Percentiles rank a stretch among this genome's conserved stretches.
phyloP scores from a whole-genome alignment of 1,284 basidiomycete genomes.

The Tranzscheliella williamsii region DNA sequence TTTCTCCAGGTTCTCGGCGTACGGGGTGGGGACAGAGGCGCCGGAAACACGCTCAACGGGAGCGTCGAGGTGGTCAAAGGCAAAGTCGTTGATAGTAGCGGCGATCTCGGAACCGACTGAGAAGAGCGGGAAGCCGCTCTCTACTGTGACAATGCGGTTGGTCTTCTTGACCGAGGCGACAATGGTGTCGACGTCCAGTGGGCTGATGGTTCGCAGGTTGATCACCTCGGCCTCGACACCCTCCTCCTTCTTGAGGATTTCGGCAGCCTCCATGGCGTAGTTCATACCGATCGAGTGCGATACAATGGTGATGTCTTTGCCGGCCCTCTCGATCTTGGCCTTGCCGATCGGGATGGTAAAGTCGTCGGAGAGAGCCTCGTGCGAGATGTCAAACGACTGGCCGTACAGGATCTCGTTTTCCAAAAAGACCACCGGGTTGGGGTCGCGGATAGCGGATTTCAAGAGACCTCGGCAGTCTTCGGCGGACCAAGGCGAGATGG shows the following conservation, averaged over 20 bases:
- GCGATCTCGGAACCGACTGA: constrained; percentile 98
- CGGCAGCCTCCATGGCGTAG: constrained; percentile 70
- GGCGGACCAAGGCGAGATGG: constrained; percentile 92
- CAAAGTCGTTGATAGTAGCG: constrained; percentile 76
- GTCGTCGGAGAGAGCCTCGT: constrained; percentile 91
- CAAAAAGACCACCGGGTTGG: constrained; percentile 96
- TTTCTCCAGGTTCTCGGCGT: constrained; percentile 67
- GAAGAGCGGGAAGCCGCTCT: constrained; percentile 98
- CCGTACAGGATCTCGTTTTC: constrained; percentile 99
- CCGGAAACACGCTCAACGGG: constrained; percentile 97
- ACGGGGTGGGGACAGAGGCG: constrained; percentile 66
- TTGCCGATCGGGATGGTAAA: constrained; percentile 93
- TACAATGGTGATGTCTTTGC: constrained; percentile 91
- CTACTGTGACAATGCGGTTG: constrained; percentile 89
- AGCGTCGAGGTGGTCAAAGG: constrained; percentile 70
- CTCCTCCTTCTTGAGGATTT: constrained; percentile 83
- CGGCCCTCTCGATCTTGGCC: constrained; percentile 91
- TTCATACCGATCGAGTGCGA: constrained; percentile 68
- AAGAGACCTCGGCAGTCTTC: constrained; percentile 98
- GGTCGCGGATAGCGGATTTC: constrained; percentile 96
- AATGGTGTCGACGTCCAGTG: constrained; percentile 95
- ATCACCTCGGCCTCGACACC: constrained; percentile 97
- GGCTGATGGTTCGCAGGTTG: constrained; percentile 92
- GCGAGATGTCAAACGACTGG: constrained; percentile 90
- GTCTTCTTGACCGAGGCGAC: constrained; percentile 97